Evolutionary conservation across 2,329 filamentous ascomycete species (phyloP).

Genomic region (Teratosphaeria gauchensis): DNA sequence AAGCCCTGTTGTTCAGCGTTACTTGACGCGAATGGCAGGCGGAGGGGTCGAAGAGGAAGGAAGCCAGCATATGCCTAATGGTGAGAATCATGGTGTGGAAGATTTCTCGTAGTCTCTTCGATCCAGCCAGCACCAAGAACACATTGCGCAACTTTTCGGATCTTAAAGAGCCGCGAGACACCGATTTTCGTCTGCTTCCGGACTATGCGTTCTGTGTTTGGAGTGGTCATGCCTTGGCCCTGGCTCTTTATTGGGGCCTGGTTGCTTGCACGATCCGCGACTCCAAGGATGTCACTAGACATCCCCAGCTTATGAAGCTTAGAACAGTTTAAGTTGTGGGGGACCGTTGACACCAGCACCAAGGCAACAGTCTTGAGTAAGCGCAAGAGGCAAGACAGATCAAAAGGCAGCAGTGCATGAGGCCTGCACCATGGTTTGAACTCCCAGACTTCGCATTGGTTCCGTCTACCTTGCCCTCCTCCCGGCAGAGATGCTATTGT

Average conservation of each 20-base stretch:
- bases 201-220: not conserved
- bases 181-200: not conserved
- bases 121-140: not conserved
- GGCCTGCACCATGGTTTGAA: too few species aligned
- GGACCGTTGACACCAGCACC: not conserved
- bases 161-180: not conserved
- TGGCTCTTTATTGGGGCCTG: too few species aligned
- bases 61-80: not conserved
- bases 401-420: too few species aligned
- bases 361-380: not conserved
- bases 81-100: not conserved
- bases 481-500: too few species aligned
- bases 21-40: conserved; percentile 16
- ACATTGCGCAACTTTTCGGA: not conserved
- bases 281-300: not conserved
- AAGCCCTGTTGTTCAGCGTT: conserved; percentile 20
- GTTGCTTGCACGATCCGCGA: too few species aligned
- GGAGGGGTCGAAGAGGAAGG: not conserved
- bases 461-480: too few species aligned
- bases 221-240: not conserved
- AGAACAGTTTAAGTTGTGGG: not conserved
- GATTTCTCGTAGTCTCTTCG: conserved; percentile 1
- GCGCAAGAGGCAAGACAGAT: not conserved
- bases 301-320: not conserved
- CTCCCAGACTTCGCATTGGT: not conserved